Base-by-base conservation (phyloP, 2,329 filamentous ascomycete genomes). In the Penicillium sp. region DNA sequence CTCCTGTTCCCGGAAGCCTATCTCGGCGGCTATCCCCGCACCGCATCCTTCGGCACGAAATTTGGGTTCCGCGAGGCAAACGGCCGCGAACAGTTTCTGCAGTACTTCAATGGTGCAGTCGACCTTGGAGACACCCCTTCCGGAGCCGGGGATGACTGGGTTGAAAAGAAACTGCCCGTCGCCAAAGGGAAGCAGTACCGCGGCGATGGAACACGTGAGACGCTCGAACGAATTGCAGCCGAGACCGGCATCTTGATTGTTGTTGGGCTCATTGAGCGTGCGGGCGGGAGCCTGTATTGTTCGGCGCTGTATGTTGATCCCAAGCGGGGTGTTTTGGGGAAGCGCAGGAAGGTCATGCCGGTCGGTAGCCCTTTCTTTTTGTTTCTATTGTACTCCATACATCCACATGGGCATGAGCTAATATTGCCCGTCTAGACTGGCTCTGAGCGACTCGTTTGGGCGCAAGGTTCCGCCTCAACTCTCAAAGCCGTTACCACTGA, bases 1-100 rank as follows among this genome's bases (percentile, higher is more conserved):
- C 83, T 97, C 30, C 87, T 97, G 56, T 93, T 97, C 64, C 94
- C 94, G 0, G 93, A 98, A 81, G 93, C 93, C 23, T 97, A 92
- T 73, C 84, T 97, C 1, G 94, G 94, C 51, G 94, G 93, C 1
- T 97, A 97, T 74, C 94, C 94, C 19, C 90, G 93, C 11, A 92
- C 90, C 19, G 89, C 89, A 65, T 82, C 82, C 55, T 97, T 97
- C 71, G 93, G 93, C 5, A 88, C 88, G 51, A 84, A 86, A 1
- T 83, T 97, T 6, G 93, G 93, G 4, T 82, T 84, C 17, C 88
- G 93, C 44, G 84, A 85, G 0, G 81, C 84, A 3, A 81, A 83
- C 53, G 93, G 93, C 5, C 86, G 93, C 19, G 92, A 96, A 29
- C 92, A 96, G 71, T 97, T 90, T 73, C 83, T 93, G 9, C 80